These are phyloP conservation scores for Tuber calosporum DNA, from an alignment of 495 filamentous ascomycete genomes.

Conservation along the genomic window DNA sequence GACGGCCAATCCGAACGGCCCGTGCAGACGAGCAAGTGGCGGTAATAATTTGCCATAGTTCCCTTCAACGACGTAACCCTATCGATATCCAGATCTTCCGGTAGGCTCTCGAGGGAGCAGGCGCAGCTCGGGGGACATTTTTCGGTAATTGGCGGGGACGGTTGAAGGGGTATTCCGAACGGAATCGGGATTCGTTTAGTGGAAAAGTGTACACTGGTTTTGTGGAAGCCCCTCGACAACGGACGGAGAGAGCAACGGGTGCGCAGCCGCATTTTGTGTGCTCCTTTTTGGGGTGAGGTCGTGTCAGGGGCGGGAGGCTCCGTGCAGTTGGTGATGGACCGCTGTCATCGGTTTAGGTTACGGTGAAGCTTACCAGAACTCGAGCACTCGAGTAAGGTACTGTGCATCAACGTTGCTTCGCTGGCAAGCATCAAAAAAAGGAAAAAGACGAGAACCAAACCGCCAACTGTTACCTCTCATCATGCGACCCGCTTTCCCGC, in stretches of 20 bases:
- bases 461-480: not conserved
- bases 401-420: not conserved
- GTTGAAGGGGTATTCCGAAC: not conserved
- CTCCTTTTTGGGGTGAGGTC: not conserved
- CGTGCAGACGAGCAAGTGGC: conserved; percentile 75
- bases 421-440: conserved; percentile 8
- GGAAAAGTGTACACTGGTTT: not conserved
- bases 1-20: conserved; percentile 73
- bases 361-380: too few relatives aligned
- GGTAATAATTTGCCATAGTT: conserved; percentile 68
- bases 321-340: not conserved
- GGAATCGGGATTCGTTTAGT: conserved; percentile 1
- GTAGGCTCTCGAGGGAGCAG: conserved; percentile 40
- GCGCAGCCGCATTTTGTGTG: not conserved
- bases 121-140: conserved; percentile 15
- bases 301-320: not conserved
- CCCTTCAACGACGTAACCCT: conserved; percentile 58
- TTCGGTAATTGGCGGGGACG: conserved; percentile 17
- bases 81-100: conserved; percentile 69
- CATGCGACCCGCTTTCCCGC: not conserved
- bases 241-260: not conserved
- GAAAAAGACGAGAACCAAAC: conserved; percentile 9
- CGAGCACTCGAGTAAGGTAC: too few relatives aligned
- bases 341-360: too few relatives aligned
- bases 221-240: not conserved